Base-by-base conservation (phyloP, 345 rosid genomes). In the Linum tenue region DNA sequence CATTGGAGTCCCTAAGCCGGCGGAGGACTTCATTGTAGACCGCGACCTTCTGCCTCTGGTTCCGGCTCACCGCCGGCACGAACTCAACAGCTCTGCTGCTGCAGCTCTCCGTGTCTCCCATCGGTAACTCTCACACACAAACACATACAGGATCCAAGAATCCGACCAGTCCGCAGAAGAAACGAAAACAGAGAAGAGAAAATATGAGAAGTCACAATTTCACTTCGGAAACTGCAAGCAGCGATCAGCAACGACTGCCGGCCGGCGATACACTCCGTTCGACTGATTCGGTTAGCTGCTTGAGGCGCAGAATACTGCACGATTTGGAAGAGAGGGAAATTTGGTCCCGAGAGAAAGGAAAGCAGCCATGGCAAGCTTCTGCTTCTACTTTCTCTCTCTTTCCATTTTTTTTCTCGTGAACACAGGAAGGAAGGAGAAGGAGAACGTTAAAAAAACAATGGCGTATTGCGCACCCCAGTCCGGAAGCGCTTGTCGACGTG, bases 71-170 rank as follows among this genome's bases (percentile, higher is more conserved):
- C 41, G 64, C 62, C 63, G 76, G 72, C 41, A 55, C 65, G 55
- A 67, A 85, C 44, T 70, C 82, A 59, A 66, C 80, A 6, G 79
- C 82, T 78, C 84, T 67, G 59, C 88, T 81, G 62, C 84, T 70
- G 72, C 85, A 78, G 64, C 88, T 82, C 79, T 77, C 84, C 43
- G 82, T 65, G 59, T 80, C 85, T 69, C 69, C 91, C 80, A 77
- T 85, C 69, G 31, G 31, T 22, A 22, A 22, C 31, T 22, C 50
- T 57, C 9, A 48, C 48, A 4, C 11, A 63, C 50, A 43, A 43
- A 1, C 50, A 7, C 31, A 22, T 22, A 22, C 31, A 22, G 31
- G 0, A 22, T 22, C 31, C 31, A 22, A 22, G 31, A 22, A 22
- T 22, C 31, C 31, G 31, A 22, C 0, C 31, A 22, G 31, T 22